Base-by-base conservation (phyloP, 164 flowering plant genomes). In the Annona cherimola region DNA sequence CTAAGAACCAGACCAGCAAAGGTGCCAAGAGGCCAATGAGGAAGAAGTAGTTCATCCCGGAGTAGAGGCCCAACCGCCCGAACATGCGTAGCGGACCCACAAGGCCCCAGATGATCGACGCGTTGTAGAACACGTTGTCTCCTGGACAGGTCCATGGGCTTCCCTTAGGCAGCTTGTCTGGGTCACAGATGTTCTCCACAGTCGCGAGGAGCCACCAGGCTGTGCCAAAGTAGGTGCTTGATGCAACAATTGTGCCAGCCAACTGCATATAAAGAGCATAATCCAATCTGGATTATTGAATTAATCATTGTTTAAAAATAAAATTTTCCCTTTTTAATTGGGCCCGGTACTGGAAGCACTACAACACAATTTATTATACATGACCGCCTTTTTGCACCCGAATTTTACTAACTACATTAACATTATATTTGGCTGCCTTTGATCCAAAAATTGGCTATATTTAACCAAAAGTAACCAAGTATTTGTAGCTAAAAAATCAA, bases 71-170 rank as follows among this genome's bases (percentile, higher is more conserved):
- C 0, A 77, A 79, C 6, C 71, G 44, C 19, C 81, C 83, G 68
- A 85, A 83, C 83, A 85, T 82, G 1, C 84, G 81, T 1, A 75
- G 76, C 1, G 85, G 84, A 1, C 88, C 86, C 1, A 83, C 84
- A 4, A 83, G 79, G 5, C 86, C 88, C 86, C 85, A 86, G 1
- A 86, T 84, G 60, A 84, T 77, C n/a, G 88, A 86, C 0, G 83
- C 85, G 63, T 76, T 81, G 79, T 79, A 81, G 83, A 82, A 79
- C 4, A 84, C 78, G 39, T 82, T 76, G 70, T 82, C 86, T 3
- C 83, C 85, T 0, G 86, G 88, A 73, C 88, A 86, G 1, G 86
- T 84, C 88, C 88, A 86, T 0, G 88, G 88, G 73, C 86, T 84
- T 42, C 83, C 86, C 4, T 14, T 50, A 0, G 87, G 88, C 40